Evolutionary conservation across 163 green algal species (phyloP), one percentile per base, ranked within the genome.

Genomic region (Volvox carteri): DNA sequence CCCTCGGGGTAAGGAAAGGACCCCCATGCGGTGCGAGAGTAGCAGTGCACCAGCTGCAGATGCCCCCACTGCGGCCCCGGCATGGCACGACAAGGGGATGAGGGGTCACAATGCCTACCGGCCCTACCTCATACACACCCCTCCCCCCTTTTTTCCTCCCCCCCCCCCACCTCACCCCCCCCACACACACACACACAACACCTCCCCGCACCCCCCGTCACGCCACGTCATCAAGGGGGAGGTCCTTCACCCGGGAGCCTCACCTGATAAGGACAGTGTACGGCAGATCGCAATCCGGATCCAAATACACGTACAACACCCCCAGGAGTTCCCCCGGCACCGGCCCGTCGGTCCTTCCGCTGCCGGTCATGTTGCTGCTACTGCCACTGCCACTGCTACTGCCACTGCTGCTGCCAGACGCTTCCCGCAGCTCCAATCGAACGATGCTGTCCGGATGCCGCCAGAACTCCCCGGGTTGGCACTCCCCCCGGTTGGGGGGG

Each of bases 271-370:
- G 65, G 1, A 33, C 8, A 11, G 81, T 87, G 48, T 54, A 80
- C 14, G 81, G 81, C 65, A 79, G 28, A 0, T 19, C 33, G 35
- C 65, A 79, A 2, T 70, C 65, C 2, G 81, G 35, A 39, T 87
- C 81, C 25, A 87, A 5, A 50, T 58, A 79, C 30, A 87, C 44
- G 48, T 87, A 87, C 65, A 87, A 3, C 65, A 87, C 81, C 7
- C 81, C 81, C 65, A 87, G 30, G 60, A 79, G 81, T 19, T 21
- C 16, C 39, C 56, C 76, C 4, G 48, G 75, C 3, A 37, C 48
- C 75, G 35, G 4, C 25, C 73, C n/a, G 23, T 28, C 14, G 23
- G 14, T n/a, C 25, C 74, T 42, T 67, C 25, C 44, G 44, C 28
- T 18, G 77, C 75, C 35, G 75, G 19, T 58, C 1, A 37, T 21